Conservation (phyloP, 2,329 filamentous ascomycete genomes). For the Talaromyces piceae region DNA sequence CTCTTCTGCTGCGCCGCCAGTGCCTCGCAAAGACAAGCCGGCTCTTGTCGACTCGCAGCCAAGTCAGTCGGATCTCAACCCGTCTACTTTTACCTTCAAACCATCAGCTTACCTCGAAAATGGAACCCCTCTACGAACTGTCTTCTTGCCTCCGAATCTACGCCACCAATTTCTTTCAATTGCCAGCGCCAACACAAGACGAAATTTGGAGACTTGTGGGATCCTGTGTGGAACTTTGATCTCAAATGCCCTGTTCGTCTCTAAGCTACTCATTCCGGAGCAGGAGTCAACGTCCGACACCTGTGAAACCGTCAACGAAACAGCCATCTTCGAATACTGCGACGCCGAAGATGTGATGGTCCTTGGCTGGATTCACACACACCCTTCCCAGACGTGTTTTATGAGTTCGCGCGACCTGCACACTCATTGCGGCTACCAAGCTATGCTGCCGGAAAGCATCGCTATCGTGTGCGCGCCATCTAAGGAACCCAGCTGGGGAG, state of each 20-base stretch:
- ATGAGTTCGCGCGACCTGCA: slow-evolving; percentile 93
- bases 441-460: slow-evolving; percentile 93
- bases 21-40: slow-evolving; percentile 21
- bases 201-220: slow-evolving; percentile 88
- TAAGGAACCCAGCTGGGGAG: slow-evolving; percentile 68
- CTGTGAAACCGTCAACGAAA: slow-evolving; percentile 87
- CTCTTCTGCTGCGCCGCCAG: slow-evolving; percentile 14
- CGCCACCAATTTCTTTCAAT: slow-evolving; percentile 66
- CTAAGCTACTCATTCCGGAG: slow-evolving; percentile 79
- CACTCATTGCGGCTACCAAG: slow-evolving; percentile 88
- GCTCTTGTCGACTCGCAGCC: slow-evolving; percentile 13
- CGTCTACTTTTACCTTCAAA: slow-evolving; percentile 64
- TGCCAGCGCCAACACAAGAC: slow-evolving; percentile 67
- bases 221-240: slow-evolving; percentile 86
- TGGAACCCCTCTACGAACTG: slow-evolving; percentile 73
- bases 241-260: slow-evolving; percentile 89
- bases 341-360: slow-evolving; percentile 76
- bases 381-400: slow-evolving; percentile 93
- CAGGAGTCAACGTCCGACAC: slow-evolving; percentile 87
- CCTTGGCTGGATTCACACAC: slow-evolving; percentile 96
- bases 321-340: slow-evolving; percentile 79
- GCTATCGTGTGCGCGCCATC: slow-evolving; percentile 92
- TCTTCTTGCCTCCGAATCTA: slow-evolving; percentile 75
- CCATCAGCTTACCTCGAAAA: slow-evolving; percentile 86
- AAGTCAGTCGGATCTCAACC: slow-evolving; percentile 25